Evolutionary conservation across 1,284 basidiomycete genomes (phyloP).

Genomic region (Chalciporus piperatoides): DNA sequence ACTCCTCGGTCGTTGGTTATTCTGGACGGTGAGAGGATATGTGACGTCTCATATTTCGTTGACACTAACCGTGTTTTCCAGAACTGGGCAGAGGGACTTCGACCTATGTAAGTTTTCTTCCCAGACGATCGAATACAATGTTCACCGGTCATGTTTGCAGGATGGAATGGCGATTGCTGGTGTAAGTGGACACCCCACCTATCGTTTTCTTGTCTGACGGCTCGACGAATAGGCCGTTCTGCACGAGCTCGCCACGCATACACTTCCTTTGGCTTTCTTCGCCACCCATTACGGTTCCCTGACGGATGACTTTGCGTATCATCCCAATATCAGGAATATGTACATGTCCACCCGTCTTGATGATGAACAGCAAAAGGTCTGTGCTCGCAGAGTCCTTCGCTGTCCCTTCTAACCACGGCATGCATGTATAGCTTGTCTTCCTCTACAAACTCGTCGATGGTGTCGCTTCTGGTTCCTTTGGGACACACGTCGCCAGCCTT

Average conservation of each 20-base stretch:
- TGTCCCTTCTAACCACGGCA: neutral
- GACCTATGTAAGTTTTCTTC: conserved; percentile 59
- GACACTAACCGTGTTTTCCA: conserved; percentile 32
- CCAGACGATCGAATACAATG: conserved; percentile 19
- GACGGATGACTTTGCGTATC: conserved; percentile 85
- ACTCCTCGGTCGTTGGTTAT: conserved; percentile 92
- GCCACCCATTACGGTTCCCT: conserved; percentile 87
- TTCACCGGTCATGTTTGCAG: conserved; percentile 35
- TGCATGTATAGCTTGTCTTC: conserved; percentile 67
- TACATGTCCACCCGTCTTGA: conserved; percentile 93
- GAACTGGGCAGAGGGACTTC: conserved; percentile 89
- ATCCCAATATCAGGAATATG: conserved; percentile 91
- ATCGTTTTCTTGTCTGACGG: conserved; percentile 8
- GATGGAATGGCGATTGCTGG: conserved; percentile 96
- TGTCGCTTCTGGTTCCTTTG: conserved; percentile 88
- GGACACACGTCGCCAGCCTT: conserved; percentile 86
- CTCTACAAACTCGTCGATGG: conserved; percentile 91
- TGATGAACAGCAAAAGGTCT: conserved; percentile 80
- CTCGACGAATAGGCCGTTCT: conserved; percentile 65
- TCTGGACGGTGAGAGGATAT: conserved; percentile 69
- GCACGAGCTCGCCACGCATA: conserved; percentile 89
- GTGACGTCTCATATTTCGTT: neutral
- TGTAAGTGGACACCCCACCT: conserved; percentile 39
- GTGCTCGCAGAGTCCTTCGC: conserved; percentile 11
- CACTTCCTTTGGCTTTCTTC: conserved; percentile 80